Conservation (phyloP, 2,329 filamentous ascomycete genomes). For the Chrysoporthe puriensis region DNA sequence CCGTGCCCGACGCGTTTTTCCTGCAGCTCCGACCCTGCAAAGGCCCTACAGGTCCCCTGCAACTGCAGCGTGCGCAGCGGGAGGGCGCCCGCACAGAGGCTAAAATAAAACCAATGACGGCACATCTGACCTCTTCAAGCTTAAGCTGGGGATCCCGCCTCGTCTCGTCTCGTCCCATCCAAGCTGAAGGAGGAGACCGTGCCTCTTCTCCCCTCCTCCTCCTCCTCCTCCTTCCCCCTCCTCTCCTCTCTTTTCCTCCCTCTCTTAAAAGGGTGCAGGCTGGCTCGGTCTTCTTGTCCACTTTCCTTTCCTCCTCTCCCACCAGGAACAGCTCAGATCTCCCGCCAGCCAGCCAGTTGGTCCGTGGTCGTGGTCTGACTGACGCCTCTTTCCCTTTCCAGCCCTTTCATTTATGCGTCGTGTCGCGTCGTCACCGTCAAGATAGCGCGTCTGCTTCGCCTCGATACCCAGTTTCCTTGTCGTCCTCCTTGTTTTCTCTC, state of each 20-base stretch:
- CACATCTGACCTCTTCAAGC: conserved; percentile 10
- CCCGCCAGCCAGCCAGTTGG: conserved; percentile 5
- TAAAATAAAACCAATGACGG: conserved; percentile 17
- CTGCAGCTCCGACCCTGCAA: not conserved
- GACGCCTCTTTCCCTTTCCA: conserved; percentile 11
- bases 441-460: conserved; percentile 22
- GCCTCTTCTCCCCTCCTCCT: not conserved
- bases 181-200: conserved; percentile 8
- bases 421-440: conserved; percentile 18
- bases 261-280: conserved; percentile 16
- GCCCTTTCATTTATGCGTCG: conserved; percentile 9
- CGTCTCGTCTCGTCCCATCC: conserved; percentile 11
- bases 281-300: conserved; percentile 4
- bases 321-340: not conserved
- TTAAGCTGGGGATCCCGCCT: conserved; percentile 3
- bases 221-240: not conserved
- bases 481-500: not conserved
- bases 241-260: not conserved
- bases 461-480: conserved; percentile 9
- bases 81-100: conserved; percentile 5
- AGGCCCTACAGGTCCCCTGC: conserved; percentile 7
- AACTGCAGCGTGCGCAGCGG: conserved; percentile 4
- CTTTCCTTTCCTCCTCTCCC: not conserved
- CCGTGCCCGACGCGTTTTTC: conserved; percentile 19
- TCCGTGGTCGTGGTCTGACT: conserved; percentile 3